Evolutionary conservation across 2,329 filamentous ascomycete species (phyloP), one percentile per base, ranked within the genome.

Genomic region (Setomelanomma holmii): DNA sequence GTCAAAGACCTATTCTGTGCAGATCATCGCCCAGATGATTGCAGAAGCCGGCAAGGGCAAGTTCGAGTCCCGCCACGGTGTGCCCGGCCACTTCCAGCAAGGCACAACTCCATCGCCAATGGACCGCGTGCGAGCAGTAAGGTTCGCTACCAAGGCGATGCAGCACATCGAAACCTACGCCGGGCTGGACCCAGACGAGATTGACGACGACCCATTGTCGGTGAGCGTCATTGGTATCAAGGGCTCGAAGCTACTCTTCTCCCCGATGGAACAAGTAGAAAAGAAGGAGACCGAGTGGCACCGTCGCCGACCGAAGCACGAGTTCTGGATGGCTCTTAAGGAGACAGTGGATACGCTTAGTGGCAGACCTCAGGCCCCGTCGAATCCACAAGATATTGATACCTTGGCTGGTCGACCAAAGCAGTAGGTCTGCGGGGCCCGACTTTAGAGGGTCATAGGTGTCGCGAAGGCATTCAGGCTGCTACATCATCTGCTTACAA

Each of bases 1-100:
- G 5, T 96, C 90, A 67, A 87, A 72, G 67, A 93, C 93, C 14
- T 98, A 97, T 81, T 90, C 84, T 43, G 96, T 95, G 16, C 92
- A 96, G 75, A 85, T 97, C 51, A 93, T 99, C 67, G 93, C 93
- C 27, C 89, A 93, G 71, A 97, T 98, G 77, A 96, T 99, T 78
- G 90, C 90, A 52, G 92, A 96, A 63, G 95, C 98, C 75, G 90
- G 92, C 7, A 88, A 90, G 64, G 92, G 92, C 60, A 87, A 92
- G 14, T 99, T 99, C 71, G 95, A 99, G 76, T 90, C 90, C 40
- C 88, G 93, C 55, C 89, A 95, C 72, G 93, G 91, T 62, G 71
- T 75, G 1, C 71, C 72, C 5, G 69, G 71, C 4, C 71, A 93
- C 43, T 72, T 72, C 61, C 68, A 70, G 53, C 67, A 69, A 38